These are phyloP conservation scores for Paramecium caudatum DNA, from an alignment of 73 alveolate species.

Conservation along the genomic window DNA sequence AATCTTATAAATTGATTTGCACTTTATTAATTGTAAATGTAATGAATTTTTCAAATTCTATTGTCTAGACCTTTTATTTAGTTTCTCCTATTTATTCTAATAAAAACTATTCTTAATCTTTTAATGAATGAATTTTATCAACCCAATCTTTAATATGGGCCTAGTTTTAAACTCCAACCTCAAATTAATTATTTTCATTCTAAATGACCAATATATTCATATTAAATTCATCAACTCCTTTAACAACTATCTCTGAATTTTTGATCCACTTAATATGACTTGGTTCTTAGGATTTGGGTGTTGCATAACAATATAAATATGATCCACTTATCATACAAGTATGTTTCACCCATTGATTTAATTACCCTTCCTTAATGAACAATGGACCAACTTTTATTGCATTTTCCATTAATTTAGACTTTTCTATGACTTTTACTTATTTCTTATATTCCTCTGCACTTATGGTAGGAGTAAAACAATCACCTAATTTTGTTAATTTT, in stretches of 20 bases:
- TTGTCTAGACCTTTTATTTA: background rate
- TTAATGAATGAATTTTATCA: background rate
- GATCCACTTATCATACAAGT: conserved; percentile 39
- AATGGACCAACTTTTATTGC: conserved; percentile 36
- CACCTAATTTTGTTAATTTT: background rate
- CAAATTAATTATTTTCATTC: background rate
- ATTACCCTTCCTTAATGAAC: conserved; percentile 31
- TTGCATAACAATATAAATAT: conserved; percentile 3
- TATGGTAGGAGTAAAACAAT: conserved; percentile 26
- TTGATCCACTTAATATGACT: background rate
- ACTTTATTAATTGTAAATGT: background rate
- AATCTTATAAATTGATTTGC: conserved; percentile 34
- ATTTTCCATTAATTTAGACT: background rate
- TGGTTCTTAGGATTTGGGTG: conserved; percentile 10
- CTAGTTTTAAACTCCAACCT: background rate
- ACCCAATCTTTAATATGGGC: conserved; percentile 36
- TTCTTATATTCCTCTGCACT: conserved; percentile 26
- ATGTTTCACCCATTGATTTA: conserved; percentile 45
- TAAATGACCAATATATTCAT: background rate
- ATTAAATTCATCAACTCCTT: conserved; percentile 33
- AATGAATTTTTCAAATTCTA: background rate
- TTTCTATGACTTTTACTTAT: background rate
- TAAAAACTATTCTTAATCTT: background rate
- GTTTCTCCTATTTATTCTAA: conserved; percentile 6
- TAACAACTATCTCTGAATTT: background rate